Conservation (phyloP, 306 rosid species). For the Malus orientalis region DNA sequence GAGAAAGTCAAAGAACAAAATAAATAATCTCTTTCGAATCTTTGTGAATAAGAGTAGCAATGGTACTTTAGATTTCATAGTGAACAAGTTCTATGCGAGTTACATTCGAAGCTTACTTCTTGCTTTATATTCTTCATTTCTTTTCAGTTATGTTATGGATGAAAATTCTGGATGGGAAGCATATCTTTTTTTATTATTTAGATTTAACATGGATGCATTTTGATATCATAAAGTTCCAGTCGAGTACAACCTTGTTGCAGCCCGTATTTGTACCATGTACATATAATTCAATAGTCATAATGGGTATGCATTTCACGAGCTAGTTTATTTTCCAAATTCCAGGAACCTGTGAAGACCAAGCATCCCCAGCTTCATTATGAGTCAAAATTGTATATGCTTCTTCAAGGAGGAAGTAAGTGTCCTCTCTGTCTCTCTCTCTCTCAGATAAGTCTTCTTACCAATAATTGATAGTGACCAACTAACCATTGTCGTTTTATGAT, state of each 20-base stretch:
- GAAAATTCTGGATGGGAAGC: background rate
- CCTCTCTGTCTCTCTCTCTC: constrained; percentile 2
- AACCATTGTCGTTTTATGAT: constrained; percentile 24
- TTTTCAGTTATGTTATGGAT: background rate
- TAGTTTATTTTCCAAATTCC: constrained; percentile 9
- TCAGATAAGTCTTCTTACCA: background rate
- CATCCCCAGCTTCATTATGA: constrained; percentile 99
- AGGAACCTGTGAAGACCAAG: constrained; percentile 94
- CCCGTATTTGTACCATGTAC: background rate
- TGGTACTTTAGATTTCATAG: background rate
- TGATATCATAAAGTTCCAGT: background rate
- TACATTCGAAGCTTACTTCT: background rate
- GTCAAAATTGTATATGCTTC: constrained; percentile 94
- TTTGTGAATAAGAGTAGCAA: background rate
- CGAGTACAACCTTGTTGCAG: background rate
- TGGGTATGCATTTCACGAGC: background rate
- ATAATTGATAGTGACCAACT: constrained; percentile 9
- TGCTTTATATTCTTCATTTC: background rate
- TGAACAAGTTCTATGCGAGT: background rate
- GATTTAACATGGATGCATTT: background rate
- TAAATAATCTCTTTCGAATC: background rate
- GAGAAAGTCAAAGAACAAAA: background rate
- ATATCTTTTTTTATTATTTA: background rate
- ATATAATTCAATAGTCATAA: background rate
- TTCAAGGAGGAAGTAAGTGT: constrained; percentile 98